A percentile compares a stretch with the other conserved stretches of the same genome.
These are phyloP conservation scores for Ogataea nakhonphanomensis DNA, from an alignment of 805 yeast species.

Conservation along the genomic window DNA sequence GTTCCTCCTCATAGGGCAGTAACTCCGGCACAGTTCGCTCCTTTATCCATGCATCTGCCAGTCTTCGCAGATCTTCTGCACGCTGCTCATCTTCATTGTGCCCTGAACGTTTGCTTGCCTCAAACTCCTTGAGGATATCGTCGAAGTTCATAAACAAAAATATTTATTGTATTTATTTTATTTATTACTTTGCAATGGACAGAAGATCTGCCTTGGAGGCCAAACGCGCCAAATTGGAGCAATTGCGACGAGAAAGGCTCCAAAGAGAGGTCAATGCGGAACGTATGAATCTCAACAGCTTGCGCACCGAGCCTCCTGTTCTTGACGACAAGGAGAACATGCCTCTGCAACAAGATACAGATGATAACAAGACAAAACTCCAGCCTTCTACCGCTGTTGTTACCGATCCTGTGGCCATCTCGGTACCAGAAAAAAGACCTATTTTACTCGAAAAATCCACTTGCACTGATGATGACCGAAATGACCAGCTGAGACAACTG, in stretches of 20 bases:
- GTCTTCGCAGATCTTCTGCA: slow-evolving; percentile 38
- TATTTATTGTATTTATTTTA: slow-evolving; percentile 1
- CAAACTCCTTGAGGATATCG: slow-evolving; percentile 68
- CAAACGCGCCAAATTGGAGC: slow-evolving; percentile 47
- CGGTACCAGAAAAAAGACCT: not conserved
- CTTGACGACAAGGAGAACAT: not conserved
- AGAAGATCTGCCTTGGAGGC: slow-evolving; percentile 41
- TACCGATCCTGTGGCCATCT: not conserved
- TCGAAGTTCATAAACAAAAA: slow-evolving; percentile 50
- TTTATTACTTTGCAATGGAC: slow-evolving; percentile 21
- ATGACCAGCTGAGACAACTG: slow-evolving; percentile 7
- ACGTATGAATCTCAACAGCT: not conserved
- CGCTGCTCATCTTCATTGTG: slow-evolving; percentile 25
- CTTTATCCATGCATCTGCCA: slow-evolving; percentile 70
- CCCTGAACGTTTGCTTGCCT: slow-evolving; percentile 32
- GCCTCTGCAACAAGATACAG: not conserved
- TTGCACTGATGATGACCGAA: slow-evolving; percentile 10
- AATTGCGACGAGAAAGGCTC: slow-evolving; percentile 47
- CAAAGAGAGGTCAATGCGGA: slow-evolving; percentile 20
- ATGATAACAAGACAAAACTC: too few relatives aligned
- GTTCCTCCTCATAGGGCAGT: slow-evolving; percentile 63
- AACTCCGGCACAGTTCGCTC: slow-evolving; percentile 88
- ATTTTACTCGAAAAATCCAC: slow-evolving; percentile 4
- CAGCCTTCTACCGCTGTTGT: not conserved
- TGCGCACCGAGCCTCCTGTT: not conserved